Evolutionary conservation across 768 basidiomycete species (phyloP), one percentile per base, ranked within the genome.

Genomic region (Leucogyrophana mollusca): DNA sequence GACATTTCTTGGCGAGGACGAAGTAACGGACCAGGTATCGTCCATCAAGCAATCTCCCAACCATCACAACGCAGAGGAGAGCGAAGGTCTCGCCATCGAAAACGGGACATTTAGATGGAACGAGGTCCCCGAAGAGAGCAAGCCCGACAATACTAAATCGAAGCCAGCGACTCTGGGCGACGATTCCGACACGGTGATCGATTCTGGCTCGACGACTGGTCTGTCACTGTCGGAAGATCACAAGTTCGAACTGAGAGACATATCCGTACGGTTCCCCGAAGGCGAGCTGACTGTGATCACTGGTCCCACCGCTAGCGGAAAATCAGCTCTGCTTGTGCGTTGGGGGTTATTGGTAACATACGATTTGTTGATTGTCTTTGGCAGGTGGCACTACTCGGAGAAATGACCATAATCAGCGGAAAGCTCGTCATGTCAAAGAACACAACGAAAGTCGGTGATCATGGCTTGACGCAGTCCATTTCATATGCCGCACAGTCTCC

Each of bases 401-500:
- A 74, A 49, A 65, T 73, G 68, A 64, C 68, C 6, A 54, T 64
- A 21, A 46, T 51, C 9, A 37, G 50, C 1, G 74, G 74, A 16
- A 59, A 59, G 30, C 56, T 72, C 6, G 60, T 64, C 40, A 62
- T 78, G 43, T 71, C 76, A 0, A 79, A 79, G 52, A 59, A 72
- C 47, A 64, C 78, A 0, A 75, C 76, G 11, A 71, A 66, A 7
- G 67, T 86, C 11, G 83, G 89, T 51, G 73, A 76, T 39, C 57
- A 78, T 32, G 87, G 86, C 0, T 61, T 78, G 23, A 80, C 76
- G 69, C 81, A 82, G 2, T 54, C 78, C 3, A 76, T 90, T 9
- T 83, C 87, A 0, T 90, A 88, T 54, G 83, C 83, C 13, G 78
- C 85, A 0, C 89, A 91, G 56, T 76, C 80, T 1, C 82, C 83